Base-by-base conservation (phyloP, 495 filamentous ascomycete genomes). In the Trichoderma virens region DNA sequence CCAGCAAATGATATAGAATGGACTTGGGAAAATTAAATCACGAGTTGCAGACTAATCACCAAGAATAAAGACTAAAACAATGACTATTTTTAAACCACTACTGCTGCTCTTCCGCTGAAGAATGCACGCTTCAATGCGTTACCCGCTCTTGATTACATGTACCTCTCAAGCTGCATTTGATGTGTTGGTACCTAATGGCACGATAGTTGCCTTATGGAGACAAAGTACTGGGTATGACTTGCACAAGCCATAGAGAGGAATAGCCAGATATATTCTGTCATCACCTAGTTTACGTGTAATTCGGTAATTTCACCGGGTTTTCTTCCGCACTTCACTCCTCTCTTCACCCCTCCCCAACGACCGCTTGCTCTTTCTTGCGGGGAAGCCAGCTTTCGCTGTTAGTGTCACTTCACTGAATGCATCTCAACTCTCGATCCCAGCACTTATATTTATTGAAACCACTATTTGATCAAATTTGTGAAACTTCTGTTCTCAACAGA, bases 161-260 rank as follows among this genome's bases (percentile, higher is more conserved):
- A 3, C 30, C 16, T 13, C 25, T 56, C 20, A 2, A 28, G 51
- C 9, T 56, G 51, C 47, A 28, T 28, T 56, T 30, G 51, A 27
- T 30, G 51, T 56, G 25, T 56, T 56, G 51, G 25, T 56, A 56
- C 51, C 51, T 56, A 56, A 56, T 56, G 51, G 28, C 31, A 59
- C 59, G 60, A 63, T 67, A 63, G 34, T 28, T 56, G 27, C 51
- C 27, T 14, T 30, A 27, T 14, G 51, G 8, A n/a, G 23, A 3
- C 9, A 63, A 67, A 41, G 11, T 18, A 41, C n/a, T 41, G 18
- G 6, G 38, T 41, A 41, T n/a, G n/a, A n/a, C n/a, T n/a, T 25
- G 5, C 8, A 45, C 18, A 45, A 5, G 3, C 41, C 41, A 23
- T 47, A 9, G 8, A 16, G 11, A 18, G 18, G 38, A 41, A 4